Percentiles rank a stretch among this genome's conserved stretches.
Conservation (phyloP, 176 grass and related monocot genomes). For the Stipa capillata region DNA sequence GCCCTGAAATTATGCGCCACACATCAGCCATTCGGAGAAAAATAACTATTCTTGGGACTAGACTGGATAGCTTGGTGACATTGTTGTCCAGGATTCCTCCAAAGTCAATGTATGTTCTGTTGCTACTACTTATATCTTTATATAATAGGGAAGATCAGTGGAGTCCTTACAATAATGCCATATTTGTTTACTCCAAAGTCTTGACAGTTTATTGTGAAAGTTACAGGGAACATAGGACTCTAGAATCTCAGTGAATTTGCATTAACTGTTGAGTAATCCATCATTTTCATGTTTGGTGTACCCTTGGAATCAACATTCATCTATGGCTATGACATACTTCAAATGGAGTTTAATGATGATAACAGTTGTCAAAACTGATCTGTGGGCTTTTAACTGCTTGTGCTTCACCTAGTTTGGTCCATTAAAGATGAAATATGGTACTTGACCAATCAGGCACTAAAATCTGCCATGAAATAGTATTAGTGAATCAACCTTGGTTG, state of each 20-base stretch:
- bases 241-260: neutral
- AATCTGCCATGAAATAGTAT: neutral
- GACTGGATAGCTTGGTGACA: constrained; percentile 64
- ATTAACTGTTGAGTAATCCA: neutral
- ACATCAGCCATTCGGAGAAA: constrained; percentile 61
- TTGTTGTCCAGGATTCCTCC: constrained; percentile 61
- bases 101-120: constrained; percentile 69
- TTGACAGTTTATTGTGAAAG: neutral
- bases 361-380: neutral
- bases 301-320: neutral
- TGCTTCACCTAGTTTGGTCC: neutral
- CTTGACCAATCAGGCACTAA: neutral
- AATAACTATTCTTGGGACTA: constrained; percentile 81
- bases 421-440: neutral
- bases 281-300: neutral
- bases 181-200: neutral
- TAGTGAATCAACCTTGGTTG: neutral
- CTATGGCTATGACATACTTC: neutral
- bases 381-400: neutral
- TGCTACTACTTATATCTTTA: neutral
- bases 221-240: neutral
- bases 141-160: neutral
- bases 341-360: neutral
- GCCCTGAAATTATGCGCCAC: constrained; percentile 60
- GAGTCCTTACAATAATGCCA: neutral